phyloP scores from a whole-genome alignment of 257 asterid species.

The Penstemon barbatus region DNA sequence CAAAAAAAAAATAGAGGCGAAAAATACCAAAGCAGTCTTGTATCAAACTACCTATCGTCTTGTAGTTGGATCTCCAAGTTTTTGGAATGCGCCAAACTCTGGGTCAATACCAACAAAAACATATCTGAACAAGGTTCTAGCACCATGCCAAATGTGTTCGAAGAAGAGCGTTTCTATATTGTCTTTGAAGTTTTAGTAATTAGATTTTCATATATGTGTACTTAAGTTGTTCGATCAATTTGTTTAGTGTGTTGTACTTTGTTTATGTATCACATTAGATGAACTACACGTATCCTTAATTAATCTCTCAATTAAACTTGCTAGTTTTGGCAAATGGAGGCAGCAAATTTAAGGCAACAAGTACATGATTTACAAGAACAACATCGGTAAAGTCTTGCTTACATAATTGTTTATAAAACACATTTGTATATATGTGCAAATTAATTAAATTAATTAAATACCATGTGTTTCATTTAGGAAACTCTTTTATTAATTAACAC shows the following conservation, averaged over 20 bases:
- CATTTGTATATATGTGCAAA: too few species aligned
- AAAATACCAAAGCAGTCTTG: too few species aligned
- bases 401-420: background rate
- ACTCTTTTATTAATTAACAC: background rate
- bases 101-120: too few species aligned
- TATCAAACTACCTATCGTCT: too few species aligned
- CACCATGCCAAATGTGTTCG: conserved; percentile 22
- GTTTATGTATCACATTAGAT: background rate
- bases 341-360: conserved; percentile 17
- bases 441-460: too few species aligned
- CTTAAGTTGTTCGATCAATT: background rate
- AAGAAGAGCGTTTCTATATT: background rate
- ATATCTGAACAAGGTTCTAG: conserved; percentile 9
- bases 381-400: background rate
- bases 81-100: too few species aligned
- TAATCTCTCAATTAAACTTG: background rate
- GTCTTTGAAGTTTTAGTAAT: too few species aligned
- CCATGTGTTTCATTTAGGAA: background rate
- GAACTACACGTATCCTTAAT: background rate
- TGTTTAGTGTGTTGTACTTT: background rate
- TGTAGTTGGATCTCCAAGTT: too few species aligned
- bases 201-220: too few species aligned
- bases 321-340: conserved; percentile 22
- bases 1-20: too few species aligned
- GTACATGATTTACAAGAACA: conserved; percentile 12